Base-by-base conservation (phyloP, 257 asterid genomes). In the Verbascum thapsus region DNA sequence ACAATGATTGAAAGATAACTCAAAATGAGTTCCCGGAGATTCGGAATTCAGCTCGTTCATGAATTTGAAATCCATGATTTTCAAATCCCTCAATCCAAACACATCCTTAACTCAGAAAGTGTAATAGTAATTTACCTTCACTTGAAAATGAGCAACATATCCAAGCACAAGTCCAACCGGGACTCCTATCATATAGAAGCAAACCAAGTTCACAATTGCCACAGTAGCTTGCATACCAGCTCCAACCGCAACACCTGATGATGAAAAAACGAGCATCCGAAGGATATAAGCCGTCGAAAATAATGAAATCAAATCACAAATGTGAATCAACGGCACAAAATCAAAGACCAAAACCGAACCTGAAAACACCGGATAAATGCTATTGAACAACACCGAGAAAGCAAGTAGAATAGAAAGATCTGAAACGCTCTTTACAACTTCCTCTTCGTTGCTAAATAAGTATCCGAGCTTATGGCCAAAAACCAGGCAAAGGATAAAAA, bases 321-420 rank as follows among this genome's bases (percentile, higher is more conserved):
- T 4, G 40, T 58, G 3, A 51, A 13, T 12, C 53, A 43, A 48
- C n/a, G 6, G 1, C 20, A 44, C 2, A 2, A 3, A 13, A 45
- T 8, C 13, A 12, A 34, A 32, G 17, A 41, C 16, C 8, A 26
- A 53, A 8, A 64, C 9, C 10, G 39, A 70, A 80, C 96, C 97
- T 66, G 97, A 90, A 65, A 90, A 82, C 11, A 90, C 88, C 0
- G 98, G 98, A 57, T 84, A 91, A 64, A 91, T 75, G 85, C 96
- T 87, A 58, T 84, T 88, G 68, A 91, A 91, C 81, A 91, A 74
- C 39, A 91, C 69, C 0, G 98, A 86, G 78, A 88, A 63, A 32
- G 96, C 88, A 12, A 91, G 95, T 32, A 88, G 82, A 35, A 83
- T 5, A 7, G 98, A 83, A 48, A 91, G 96, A 63, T 77, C 81